phyloP scores from a whole-genome alignment of 75 land plant genomes.

The Chamaecyparis obtusa region DNA sequence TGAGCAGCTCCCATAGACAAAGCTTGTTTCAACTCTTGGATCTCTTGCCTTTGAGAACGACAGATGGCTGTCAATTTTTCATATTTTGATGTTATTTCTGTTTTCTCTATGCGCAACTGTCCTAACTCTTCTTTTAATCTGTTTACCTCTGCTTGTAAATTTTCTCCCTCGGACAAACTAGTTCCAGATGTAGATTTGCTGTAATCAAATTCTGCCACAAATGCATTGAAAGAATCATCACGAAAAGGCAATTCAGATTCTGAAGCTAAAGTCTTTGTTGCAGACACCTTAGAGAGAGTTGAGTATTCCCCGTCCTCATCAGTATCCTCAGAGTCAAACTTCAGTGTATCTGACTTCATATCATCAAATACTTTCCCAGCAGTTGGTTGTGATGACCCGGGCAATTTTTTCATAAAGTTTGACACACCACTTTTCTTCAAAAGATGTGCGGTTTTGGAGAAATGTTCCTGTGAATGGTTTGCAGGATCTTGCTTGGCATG shows the following conservation, averaged over 20 bases:
- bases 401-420: slow-evolving; percentile 16
- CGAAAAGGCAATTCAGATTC: slow-evolving; percentile 19
- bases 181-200: slow-evolving; percentile 26
- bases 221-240: slow-evolving; percentile 63
- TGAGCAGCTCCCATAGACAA: slow-evolving; percentile 36
- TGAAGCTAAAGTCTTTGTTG: slow-evolving; percentile 14
- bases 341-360: slow-evolving; percentile 31
- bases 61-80: slow-evolving; percentile 95
- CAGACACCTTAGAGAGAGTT: not conserved
- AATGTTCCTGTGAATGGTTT: slow-evolving; percentile 22
- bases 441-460: slow-evolving; percentile 16
- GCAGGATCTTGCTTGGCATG: slow-evolving; percentile 1
- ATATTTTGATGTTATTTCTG: slow-evolving; percentile 71
- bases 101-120: slow-evolving; percentile 65
- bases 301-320: slow-evolving; percentile 17
- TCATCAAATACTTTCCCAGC: slow-evolving; percentile 21
- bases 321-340: slow-evolving; percentile 33
- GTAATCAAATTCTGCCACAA: slow-evolving; percentile 80
- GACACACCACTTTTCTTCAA: slow-evolving; percentile 13
- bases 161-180: slow-evolving; percentile 20
- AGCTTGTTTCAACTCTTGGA: slow-evolving; percentile 84
- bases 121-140: slow-evolving; percentile 65
- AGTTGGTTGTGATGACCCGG: slow-evolving; percentile 19
- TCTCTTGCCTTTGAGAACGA: slow-evolving; percentile 91
- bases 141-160: slow-evolving; percentile 56